Evolutionary conservation across 352 stramenopile genomes (phyloP).

Genomic region (Globisporangium ultimum): DNA sequence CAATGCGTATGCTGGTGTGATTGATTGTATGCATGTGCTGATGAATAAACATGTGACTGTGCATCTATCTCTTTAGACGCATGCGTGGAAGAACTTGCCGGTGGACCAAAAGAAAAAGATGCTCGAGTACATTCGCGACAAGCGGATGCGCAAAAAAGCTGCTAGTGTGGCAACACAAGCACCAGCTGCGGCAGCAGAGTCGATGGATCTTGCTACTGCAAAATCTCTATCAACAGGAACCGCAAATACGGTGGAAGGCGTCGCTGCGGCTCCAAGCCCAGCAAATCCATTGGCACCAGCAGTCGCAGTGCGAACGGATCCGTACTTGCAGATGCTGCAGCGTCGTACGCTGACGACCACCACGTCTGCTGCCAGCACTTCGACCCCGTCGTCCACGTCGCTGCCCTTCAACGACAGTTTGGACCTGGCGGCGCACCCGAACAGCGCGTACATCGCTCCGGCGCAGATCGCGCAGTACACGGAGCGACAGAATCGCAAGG

Average conservation of each 20-base stretch:
- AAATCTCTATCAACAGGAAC: neutral
- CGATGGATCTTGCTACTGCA: neutral
- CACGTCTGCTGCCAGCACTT: neutral
- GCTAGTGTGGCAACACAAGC: constrained; percentile 9
- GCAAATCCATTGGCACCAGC: neutral
- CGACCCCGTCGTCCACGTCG: neutral
- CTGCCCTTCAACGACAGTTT: neutral
- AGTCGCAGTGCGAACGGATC: constrained; percentile 47
- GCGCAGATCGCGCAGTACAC: constrained; percentile 47
- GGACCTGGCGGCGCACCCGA: constrained; percentile 30
- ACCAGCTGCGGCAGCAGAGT: constrained; percentile 1
- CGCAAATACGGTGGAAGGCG: constrained; percentile 2
- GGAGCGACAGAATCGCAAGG: constrained; percentile 37
- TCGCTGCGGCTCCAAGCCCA: neutral
- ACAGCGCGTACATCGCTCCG: constrained; percentile 60
- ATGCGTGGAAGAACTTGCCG: constrained; percentile 69
- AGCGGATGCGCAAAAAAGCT: constrained; percentile 34
- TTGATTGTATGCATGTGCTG: neutral
- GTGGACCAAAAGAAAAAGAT: constrained; percentile 79
- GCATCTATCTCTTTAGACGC: constrained; percentile 32
- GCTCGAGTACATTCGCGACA: constrained; percentile 79
- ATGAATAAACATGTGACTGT: neutral
- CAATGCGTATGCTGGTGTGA: neutral
- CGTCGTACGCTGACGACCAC: constrained; percentile 46
- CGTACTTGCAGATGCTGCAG: constrained; percentile 81